Conservation (phyloP, 768 basidiomycete species). For the Leccinum uliginosum region DNA sequence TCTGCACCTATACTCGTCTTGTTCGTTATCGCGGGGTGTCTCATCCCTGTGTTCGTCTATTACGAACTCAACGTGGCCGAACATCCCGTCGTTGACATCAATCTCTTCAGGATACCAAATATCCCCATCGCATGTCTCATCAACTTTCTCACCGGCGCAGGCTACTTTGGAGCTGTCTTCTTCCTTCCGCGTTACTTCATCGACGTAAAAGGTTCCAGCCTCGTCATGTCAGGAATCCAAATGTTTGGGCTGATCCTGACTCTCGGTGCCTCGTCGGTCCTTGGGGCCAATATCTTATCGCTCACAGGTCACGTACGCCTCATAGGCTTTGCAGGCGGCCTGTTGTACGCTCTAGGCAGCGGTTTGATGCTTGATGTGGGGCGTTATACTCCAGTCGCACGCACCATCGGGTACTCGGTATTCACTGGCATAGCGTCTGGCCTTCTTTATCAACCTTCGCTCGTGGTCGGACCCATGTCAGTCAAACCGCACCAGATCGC, state of each 20-base stretch:
- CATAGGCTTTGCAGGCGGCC: conserved; percentile 28
- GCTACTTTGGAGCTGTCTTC: conserved; percentile 35
- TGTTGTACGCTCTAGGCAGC: conserved; percentile 31
- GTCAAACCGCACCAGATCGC: conserved; percentile 32
- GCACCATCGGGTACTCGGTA: conserved; percentile 29
- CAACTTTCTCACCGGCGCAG: conserved; percentile 36
- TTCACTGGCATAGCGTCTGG: conserved; percentile 31
- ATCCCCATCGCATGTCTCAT: conserved; percentile 34
- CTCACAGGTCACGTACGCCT: conserved; percentile 30
- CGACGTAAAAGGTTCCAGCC: conserved; percentile 31
- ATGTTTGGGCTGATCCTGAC: conserved; percentile 34
- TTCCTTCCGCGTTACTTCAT: conserved; percentile 38
- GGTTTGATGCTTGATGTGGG: conserved; percentile 32
- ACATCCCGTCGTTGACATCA: conserved; percentile 33
- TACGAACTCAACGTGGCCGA: conserved; percentile 33
- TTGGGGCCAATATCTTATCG: conserved; percentile 33
- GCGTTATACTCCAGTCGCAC: conserved; percentile 24
- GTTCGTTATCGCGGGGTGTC: conserved; percentile 27
- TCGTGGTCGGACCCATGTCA: conserved; percentile 34
- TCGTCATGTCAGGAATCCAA: conserved; percentile 32
- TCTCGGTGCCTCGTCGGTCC: conserved; percentile 32
- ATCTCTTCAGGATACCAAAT: conserved; percentile 30
- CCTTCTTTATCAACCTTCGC: conserved; percentile 32
- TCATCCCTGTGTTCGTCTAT: conserved; percentile 32
- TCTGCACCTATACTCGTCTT: conserved; percentile 27